Base-by-base conservation (phyloP, 2,329 filamentous ascomycete species). In the Nemania sp. region DNA sequence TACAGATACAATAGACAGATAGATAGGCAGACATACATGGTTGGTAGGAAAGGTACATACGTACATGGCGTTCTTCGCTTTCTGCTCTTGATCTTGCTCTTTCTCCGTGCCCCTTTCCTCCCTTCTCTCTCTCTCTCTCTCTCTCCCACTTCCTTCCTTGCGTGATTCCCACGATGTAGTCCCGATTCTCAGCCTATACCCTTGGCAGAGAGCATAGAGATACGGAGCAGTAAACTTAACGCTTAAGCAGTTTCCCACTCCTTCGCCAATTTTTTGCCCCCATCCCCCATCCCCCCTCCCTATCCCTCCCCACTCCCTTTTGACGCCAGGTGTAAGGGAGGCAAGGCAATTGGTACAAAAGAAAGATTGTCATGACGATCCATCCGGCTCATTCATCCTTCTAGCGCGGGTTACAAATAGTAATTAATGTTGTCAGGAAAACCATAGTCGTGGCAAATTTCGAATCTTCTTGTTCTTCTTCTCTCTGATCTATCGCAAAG, bases 391-490 rank as follows among this genome's bases (percentile, higher is more conserved):
- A 35, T 37, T 4, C 35, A 21, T 5, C 34, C 47, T 25, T 29
- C 18, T n/a, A 49, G 49, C 47, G 59, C 51, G 54, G 47, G 59
- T 50, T 58, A 62, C 25, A 18, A 59, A 58, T 46, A 60, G 37
- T 46, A 55, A 50, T 52, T 51, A 58, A 58, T 29, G 7, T 43
- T 49, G 47, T 21, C 51, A n/a, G n/a, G 42, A 43, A 21, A 52
- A 12, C 53, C 6, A 32, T 50, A 11, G 17, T n/a, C 43, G 34
- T 48, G 13, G 42, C 39, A 54, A 52, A 42, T 21, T 43, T 21
- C 25, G 15, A 47, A 32, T 29, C 20, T 46, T 56, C 48, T 37
- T 40, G 7, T 29, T 34, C 21, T n/a, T n/a, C n/a, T n/a, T 1
- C 10, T 12, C 37, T 17, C 32, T 13, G 3, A 18, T 35, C 21